A percentile compares a stretch with the other conserved stretches of the same genome.
These are phyloP conservation scores for Quercus bicolor DNA, from an alignment of 306 rosid species.

Conservation along the genomic window DNA sequence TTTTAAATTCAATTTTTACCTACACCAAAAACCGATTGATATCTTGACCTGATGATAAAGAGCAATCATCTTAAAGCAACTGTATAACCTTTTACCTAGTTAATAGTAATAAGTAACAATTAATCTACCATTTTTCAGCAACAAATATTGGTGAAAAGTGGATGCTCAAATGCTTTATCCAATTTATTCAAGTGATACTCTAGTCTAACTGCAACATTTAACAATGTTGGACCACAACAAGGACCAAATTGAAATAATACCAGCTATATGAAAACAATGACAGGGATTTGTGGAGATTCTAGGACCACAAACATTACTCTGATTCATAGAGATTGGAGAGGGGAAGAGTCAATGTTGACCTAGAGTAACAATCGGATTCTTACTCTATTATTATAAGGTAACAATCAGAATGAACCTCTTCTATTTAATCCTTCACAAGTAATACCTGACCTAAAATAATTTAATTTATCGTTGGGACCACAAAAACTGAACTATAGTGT, in stretches of 20 bases:
- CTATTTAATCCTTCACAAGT: not conserved
- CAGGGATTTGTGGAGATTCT: not conserved
- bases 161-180: too few relatives aligned
- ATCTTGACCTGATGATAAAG: too few relatives aligned
- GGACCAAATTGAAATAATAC: not conserved
- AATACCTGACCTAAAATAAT: not conserved
- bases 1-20: accelerated
- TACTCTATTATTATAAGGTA: too few relatives aligned
- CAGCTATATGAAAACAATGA: slow-evolving; percentile 1
- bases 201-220: not conserved
- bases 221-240: slow-evolving; percentile 2
- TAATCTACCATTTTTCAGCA: too few relatives aligned
- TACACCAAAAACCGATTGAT: too few relatives aligned
- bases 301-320: slow-evolving; percentile 14
- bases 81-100: too few relatives aligned
- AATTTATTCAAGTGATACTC: too few relatives aligned
- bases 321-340: not conserved
- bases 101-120: too few relatives aligned
- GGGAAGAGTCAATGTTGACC: not conserved
- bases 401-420: not conserved
- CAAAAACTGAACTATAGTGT: not conserved
- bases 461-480: slow-evolving; percentile 15
- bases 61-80: accelerated
- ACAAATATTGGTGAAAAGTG: too few relatives aligned
- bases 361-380: not conserved